phyloP scores from a whole-genome alignment of 2,329 filamentous ascomycete species.

The Arthrobotrys musiformis region DNA sequence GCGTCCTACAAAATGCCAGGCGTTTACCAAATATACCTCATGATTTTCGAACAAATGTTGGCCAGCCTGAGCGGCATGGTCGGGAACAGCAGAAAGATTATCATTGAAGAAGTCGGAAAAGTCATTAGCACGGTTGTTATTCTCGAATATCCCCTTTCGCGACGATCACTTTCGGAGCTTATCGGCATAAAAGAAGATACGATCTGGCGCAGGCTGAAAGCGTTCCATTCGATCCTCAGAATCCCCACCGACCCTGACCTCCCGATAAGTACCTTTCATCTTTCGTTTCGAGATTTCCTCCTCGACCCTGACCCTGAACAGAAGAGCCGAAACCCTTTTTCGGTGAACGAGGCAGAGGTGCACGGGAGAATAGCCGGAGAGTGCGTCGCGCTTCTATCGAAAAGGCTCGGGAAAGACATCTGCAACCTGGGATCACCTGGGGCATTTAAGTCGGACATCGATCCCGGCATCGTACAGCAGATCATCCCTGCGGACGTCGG shows the following conservation, averaged over 20 bases:
- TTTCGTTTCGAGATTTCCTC: conserved; percentile 60
- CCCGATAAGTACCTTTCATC: conserved; percentile 7
- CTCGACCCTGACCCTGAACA: conserved; percentile 58
- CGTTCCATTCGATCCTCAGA: conserved; percentile 22
- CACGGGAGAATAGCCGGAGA: conserved; percentile 60
- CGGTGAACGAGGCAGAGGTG: conserved; percentile 62
- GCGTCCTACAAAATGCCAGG: background rate
- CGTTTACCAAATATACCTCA: conserved; percentile 13
- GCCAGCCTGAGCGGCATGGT: background rate
- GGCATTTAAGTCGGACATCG: conserved; percentile 30
- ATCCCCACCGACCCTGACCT: background rate
- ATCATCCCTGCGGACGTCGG: conserved; percentile 57
- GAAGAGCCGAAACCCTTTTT: conserved; percentile 60
- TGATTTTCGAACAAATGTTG: conserved; percentile 2
- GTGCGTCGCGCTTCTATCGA: conserved; percentile 63
- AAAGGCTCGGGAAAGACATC: conserved; percentile 58
- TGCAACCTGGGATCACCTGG: background rate
- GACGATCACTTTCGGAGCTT: background rate
- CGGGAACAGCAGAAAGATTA: background rate
- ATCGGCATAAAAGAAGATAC: background rate
- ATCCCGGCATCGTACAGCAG: conserved; percentile 54
- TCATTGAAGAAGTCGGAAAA: background rate
- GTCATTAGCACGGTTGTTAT: conserved; percentile 25
- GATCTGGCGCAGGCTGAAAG: background rate
- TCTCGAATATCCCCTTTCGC: conserved; percentile 1